Conservation (phyloP, 768 basidiomycete genomes). For the Pisolithus marmoratus region DNA sequence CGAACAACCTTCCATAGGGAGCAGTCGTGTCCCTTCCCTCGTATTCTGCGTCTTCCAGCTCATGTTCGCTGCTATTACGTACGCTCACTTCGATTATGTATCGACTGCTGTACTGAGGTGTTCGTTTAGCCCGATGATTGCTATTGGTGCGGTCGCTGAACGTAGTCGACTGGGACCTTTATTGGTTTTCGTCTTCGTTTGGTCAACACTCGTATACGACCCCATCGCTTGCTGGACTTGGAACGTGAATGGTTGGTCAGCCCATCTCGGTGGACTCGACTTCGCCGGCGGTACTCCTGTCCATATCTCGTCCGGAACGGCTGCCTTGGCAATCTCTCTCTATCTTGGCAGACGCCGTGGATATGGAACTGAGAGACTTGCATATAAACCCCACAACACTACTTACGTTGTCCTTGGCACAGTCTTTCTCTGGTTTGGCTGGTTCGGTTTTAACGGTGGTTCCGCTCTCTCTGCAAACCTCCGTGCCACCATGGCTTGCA, state of each 20-base stretch:
- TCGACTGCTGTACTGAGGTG: not conserved
- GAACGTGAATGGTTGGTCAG: conserved; percentile 77
- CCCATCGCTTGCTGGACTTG: conserved; percentile 97
- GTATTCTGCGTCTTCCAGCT: conserved; percentile 82
- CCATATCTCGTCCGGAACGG: conserved; percentile 91
- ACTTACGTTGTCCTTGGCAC: conserved; percentile 93
- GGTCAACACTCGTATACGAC: conserved; percentile 88
- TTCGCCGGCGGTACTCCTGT: conserved; percentile 97
- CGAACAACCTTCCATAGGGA: conserved; percentile 68
- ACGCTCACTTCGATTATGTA: conserved; percentile 19
- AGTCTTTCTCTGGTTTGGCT: conserved; percentile 89
- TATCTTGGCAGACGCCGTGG: conserved; percentile 90
- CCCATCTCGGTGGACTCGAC: conserved; percentile 75
- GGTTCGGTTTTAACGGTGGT: conserved; percentile 96
- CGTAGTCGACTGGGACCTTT: conserved; percentile 80
- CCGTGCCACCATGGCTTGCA: conserved; percentile 82
- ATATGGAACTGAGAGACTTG: conserved; percentile 84
- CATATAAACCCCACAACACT: conserved; percentile 93
- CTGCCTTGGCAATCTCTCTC: conserved; percentile 84
- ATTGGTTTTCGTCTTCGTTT: conserved; percentile 85
- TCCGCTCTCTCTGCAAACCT: conserved; percentile 85
- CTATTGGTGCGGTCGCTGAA: conserved; percentile 90
- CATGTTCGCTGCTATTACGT: conserved; percentile 90
- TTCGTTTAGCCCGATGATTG: conserved; percentile 67
- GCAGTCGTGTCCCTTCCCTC: conserved; percentile 62